These are phyloP conservation scores for Clarireedia hainanense DNA, from an alignment of 2,329 filamentous ascomycete genomes.

Conservation along the genomic window DNA sequence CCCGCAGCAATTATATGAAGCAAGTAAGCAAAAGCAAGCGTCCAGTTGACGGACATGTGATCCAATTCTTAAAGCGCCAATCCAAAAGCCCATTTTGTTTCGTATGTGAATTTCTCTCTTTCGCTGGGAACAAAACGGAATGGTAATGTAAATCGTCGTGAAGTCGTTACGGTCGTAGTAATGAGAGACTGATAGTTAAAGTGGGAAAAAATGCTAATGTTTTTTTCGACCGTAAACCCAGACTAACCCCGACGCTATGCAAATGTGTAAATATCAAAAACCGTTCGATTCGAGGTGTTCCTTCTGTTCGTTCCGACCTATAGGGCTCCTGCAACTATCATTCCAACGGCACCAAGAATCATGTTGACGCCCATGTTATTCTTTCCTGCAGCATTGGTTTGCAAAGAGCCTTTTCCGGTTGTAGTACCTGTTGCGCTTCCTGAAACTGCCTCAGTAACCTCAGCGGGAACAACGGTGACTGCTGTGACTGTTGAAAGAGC, in stretches of 20 bases:
- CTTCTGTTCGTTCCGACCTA: slow-evolving; percentile 9
- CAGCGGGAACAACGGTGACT: slow-evolving; percentile 22
- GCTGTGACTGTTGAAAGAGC: slow-evolving; percentile 19
- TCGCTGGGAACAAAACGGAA: not conserved
- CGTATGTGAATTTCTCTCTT: not conserved
- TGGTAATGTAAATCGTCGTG: slow-evolving; percentile 4
- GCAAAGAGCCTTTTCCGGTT: slow-evolving; percentile 18
- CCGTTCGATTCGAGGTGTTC: not conserved
- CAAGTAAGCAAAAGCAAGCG: slow-evolving; percentile 1
- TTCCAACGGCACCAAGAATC: slow-evolving; percentile 19
- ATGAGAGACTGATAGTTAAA: slow-evolving; percentile 10
- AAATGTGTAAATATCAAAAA: slow-evolving; percentile 11
- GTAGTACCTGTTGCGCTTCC: slow-evolving; percentile 6
- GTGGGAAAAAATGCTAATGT: not conserved
- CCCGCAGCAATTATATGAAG: slow-evolving; percentile 1
- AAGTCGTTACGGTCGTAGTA: slow-evolving; percentile 10
- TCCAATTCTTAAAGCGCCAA: slow-evolving; percentile 8
- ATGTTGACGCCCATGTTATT: slow-evolving; percentile 15
- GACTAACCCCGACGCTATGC: slow-evolving; percentile 7
- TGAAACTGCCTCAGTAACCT: slow-evolving; percentile 13
- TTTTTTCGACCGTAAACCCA: slow-evolving; percentile 3
- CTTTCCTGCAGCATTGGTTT: slow-evolving; percentile 17
- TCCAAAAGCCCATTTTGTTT: slow-evolving; percentile 3
- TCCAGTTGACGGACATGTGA: not conserved
- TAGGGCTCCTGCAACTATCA: slow-evolving; percentile 16